These are phyloP conservation scores for Telopea speciosissima DNA, from an alignment of 177 flowering plant genomes.

Conservation along the genomic window DNA sequence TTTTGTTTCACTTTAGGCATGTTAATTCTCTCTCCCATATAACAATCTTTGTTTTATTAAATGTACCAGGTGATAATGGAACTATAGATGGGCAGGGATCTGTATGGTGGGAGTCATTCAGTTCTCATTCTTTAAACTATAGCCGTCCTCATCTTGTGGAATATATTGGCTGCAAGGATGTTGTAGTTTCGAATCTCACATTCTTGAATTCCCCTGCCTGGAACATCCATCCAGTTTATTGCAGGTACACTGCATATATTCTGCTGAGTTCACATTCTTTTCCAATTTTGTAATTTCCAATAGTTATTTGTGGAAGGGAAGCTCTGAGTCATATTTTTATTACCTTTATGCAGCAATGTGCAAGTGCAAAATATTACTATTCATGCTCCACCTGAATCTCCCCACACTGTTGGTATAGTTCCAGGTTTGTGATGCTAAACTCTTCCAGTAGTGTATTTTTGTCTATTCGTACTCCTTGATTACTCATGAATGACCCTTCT, in stretches of 20 bases:
- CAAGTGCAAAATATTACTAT: slow-evolving; percentile 45
- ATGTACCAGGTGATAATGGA: slow-evolving; percentile 75
- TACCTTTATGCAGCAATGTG: slow-evolving; percentile 47
- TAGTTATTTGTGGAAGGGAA: not conserved
- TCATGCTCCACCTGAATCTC: slow-evolving; percentile 49
- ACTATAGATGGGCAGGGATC: slow-evolving; percentile 92
- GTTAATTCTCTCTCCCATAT: not conserved
- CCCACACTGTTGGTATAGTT: slow-evolving; percentile 50
- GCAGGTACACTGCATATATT: slow-evolving; percentile 40
- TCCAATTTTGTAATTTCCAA: not conserved
- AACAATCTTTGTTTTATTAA: not conserved
- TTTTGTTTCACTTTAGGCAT: not conserved
- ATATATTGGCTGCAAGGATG: slow-evolving; percentile 38
- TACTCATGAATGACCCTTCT: too few relatives aligned
- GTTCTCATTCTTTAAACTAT: slow-evolving; percentile 54
- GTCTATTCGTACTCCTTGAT: not conserved
- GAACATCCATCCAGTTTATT: slow-evolving; percentile 59
- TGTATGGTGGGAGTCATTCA: slow-evolving; percentile 81
- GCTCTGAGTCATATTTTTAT: not conserved
- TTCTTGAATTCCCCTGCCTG: slow-evolving; percentile 60
- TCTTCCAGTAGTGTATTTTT: not conserved
- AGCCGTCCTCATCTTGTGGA: slow-evolving; percentile 95
- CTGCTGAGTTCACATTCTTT: not conserved
- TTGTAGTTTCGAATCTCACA: slow-evolving; percentile 75
- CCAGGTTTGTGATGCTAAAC: slow-evolving; percentile 44